Conservation (phyloP, 345 rosid species). For the Abelmoschus esculentus region DNA sequence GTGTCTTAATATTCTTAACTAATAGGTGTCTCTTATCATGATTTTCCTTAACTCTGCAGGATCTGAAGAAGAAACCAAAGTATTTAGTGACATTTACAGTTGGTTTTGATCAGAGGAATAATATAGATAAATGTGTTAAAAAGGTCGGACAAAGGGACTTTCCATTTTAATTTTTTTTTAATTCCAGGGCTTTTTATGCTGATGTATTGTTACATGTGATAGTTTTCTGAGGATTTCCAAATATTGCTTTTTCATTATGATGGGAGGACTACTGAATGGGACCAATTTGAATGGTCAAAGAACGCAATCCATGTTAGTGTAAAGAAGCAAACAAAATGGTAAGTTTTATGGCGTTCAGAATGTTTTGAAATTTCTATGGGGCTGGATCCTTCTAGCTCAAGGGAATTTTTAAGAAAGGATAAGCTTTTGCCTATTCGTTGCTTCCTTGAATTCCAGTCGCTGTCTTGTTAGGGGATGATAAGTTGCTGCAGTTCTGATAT, state of each 20-base stretch:
- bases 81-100: constrained; percentile 83
- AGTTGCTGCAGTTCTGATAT: constrained; percentile 1
- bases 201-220: constrained; percentile 18
- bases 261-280: constrained; percentile 87
- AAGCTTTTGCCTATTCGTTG: background rate
- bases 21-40: background rate
- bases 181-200: constrained; percentile 21
- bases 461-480: background rate
- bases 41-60: constrained; percentile 41
- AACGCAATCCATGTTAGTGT: constrained; percentile 70
- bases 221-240: constrained; percentile 88
- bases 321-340: constrained; percentile 89
- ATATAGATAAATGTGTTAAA: constrained; percentile 62
- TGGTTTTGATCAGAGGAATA: constrained; percentile 63
- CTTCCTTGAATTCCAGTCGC: background rate
- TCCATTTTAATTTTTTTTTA: constrained; percentile 1
- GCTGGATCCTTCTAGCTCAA: constrained; percentile 6
- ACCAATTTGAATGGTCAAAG: constrained; percentile 83
- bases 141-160: constrained; percentile 41
- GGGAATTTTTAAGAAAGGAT: background rate
- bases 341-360: constrained; percentile 12
- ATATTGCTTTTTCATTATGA: constrained; percentile 89
- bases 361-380: background rate
- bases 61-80: constrained; percentile 70
- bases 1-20: background rate